Evolutionary conservation across 2,329 filamentous ascomycete species (phyloP).

Genomic region (Phaeosphaeria sp.): DNA sequence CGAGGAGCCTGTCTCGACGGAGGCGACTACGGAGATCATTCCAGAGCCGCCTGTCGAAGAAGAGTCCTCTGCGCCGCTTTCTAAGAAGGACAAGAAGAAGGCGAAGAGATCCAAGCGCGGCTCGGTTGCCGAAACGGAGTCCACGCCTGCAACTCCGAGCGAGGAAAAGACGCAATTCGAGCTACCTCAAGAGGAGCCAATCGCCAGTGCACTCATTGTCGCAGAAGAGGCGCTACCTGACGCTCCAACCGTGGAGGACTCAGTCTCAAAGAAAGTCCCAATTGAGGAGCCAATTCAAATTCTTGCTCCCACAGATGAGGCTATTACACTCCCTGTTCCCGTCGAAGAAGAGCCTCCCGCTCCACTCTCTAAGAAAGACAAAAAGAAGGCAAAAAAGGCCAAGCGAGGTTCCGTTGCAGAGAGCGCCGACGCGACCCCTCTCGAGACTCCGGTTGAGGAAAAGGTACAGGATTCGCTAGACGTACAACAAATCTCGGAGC

Average conservation of each 20-base stretch:
- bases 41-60: background rate
- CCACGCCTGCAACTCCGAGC: conserved; percentile 2
- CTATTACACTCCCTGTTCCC: background rate
- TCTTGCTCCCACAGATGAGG: background rate
- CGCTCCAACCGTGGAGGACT: background rate
- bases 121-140: conserved; percentile 11
- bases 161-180: conserved; percentile 14
- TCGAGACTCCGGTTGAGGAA: conserved; percentile 5
- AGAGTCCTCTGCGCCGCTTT: conserved; percentile 3
- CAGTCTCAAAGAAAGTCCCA: background rate
- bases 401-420: conserved; percentile 19
- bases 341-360: conserved; percentile 5
- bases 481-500: background rate
- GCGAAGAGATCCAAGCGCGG: conserved; percentile 26
- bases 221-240: conserved; percentile 3
- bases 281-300: background rate
- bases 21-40: background rate
- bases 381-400: conserved; percentile 49
- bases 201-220: background rate
- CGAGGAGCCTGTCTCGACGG: background rate
- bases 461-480: conserved; percentile 7
- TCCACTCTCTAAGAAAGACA: conserved; percentile 52
- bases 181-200: conserved; percentile 1
- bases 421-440: conserved; percentile 2
- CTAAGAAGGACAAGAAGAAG: conserved; percentile 29